Evolutionary conservation across 148 eudicot genomes (phyloP).

Genomic region (Chenopodium berlandieri): DNA sequence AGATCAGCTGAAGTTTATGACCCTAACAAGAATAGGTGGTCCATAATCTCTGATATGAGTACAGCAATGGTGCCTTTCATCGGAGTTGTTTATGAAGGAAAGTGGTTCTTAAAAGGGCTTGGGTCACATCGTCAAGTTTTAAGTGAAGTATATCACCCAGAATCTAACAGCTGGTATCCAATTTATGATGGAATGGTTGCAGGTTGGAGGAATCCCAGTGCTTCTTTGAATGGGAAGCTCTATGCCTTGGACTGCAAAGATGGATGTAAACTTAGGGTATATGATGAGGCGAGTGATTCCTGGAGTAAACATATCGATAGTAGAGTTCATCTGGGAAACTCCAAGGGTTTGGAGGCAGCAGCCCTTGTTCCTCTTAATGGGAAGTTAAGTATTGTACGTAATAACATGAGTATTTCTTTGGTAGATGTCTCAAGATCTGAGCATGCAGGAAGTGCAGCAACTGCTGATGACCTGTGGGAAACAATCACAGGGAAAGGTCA

Average conservation of each 20-base stretch:
- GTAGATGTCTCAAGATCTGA: conserved; percentile 65
- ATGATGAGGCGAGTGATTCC: conserved; percentile 64
- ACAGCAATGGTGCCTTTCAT: conserved; percentile 87
- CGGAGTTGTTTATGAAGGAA: conserved; percentile 82
- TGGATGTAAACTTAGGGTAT: conserved; percentile 79
- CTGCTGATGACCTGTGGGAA: conserved; percentile 68
- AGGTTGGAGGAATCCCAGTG: conserved; percentile 88
- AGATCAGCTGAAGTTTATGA: conserved; percentile 88
- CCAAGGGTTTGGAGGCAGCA: conserved; percentile 77
- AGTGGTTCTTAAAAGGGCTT: conserved; percentile 87
- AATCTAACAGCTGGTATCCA: conserved; percentile 57
- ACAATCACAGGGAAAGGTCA: conserved; percentile 75
- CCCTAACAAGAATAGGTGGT: conserved; percentile 81
- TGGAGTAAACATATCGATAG: conserved; percentile 84
- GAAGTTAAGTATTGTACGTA: conserved; percentile 71
- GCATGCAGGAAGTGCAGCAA: conserved; percentile 21
- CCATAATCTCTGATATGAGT: conserved; percentile 81
- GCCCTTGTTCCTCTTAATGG: conserved; percentile 71
- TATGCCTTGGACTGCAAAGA: conserved; percentile 88
- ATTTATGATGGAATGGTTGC: conserved; percentile 82
- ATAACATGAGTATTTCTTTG: conserved; percentile 81
- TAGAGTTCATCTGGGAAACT: conserved; percentile 69
- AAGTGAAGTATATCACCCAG: conserved; percentile 82
- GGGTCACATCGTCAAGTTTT: conserved; percentile 80
- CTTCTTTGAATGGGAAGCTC: conserved; percentile 57